Evolutionary conservation across 148 eudicot genomes (phyloP).

Genomic region (Rhododendron henanense): DNA sequence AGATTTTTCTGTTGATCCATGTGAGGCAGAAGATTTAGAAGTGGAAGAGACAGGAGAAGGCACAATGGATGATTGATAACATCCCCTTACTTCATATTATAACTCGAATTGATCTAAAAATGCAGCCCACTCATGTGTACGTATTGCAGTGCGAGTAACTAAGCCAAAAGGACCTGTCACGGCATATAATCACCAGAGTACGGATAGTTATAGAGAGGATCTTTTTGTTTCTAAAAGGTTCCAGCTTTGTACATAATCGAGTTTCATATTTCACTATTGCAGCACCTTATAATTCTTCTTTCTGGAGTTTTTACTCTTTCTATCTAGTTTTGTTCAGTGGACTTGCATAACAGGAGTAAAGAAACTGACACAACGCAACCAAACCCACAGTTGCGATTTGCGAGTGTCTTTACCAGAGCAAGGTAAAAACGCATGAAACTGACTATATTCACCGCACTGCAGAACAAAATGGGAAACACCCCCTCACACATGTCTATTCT

Average conservation of each 20-base stretch:
- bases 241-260: neutral
- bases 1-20: neutral
- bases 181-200: neutral
- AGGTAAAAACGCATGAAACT: no score
- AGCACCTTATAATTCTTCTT: neutral
- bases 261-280: neutral
- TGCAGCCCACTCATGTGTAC: neutral
- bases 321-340: no score
- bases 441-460: no score
- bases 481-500: neutral
- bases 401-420: no score
- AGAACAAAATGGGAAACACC: no score
- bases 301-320: neutral
- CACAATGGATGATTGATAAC: constrained; percentile 1
- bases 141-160: neutral
- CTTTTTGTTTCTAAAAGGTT: neutral
- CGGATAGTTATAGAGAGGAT: neutral
- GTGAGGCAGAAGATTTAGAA: neutral
- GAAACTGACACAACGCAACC: no score
- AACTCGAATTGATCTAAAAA: neutral
- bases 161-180: neutral
- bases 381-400: no score
- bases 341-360: no score
- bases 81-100: neutral
- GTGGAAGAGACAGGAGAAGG: constrained; percentile 11